phyloP scores from a whole-genome alignment of 192 early-diverging fungal genomes.

The Ramicandelaber brevisporus region DNA sequence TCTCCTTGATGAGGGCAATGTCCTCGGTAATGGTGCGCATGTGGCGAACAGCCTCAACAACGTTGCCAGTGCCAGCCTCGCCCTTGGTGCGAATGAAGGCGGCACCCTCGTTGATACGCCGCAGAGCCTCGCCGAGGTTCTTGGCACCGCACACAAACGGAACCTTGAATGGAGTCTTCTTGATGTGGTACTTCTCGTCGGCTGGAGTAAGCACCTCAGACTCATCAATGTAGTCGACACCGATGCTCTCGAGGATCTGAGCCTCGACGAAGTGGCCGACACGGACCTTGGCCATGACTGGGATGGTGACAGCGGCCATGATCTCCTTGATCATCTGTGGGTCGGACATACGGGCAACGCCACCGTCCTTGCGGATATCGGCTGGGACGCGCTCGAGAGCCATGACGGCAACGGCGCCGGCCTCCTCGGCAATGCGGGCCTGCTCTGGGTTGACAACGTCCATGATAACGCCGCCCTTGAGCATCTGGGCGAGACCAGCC shows the following conservation, averaged over 20 bases:
- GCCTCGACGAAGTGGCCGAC: slow-evolving; percentile 99
- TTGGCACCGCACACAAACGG: slow-evolving; percentile 92
- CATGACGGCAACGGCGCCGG: slow-evolving; percentile 94
- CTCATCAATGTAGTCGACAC: slow-evolving; percentile 95
- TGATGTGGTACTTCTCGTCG: slow-evolving; percentile 87
- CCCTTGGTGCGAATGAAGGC: slow-evolving; percentile 98
- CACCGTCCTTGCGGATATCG: slow-evolving; percentile 90
- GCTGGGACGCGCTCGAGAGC: slow-evolving; percentile 94
- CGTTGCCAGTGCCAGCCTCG: slow-evolving; percentile 94
- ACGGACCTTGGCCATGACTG: slow-evolving; percentile 96
- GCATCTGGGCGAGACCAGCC: slow-evolving; percentile 89
- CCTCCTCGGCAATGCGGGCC: slow-evolving; percentile 89
- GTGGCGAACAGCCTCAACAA: slow-evolving; percentile 93
- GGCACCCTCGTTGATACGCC: slow-evolving; percentile 90
- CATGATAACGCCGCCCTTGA: slow-evolving; percentile 99
- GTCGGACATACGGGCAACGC: slow-evolving; percentile 96
- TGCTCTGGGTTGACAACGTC: slow-evolving; percentile 95
- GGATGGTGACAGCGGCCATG: slow-evolving; percentile 81
- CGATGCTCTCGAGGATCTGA: slow-evolving; percentile 75
- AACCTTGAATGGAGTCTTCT: slow-evolving; percentile 78
- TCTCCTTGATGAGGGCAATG: no score
- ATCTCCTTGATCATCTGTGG: slow-evolving; percentile 95
- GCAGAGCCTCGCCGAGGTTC: slow-evolving; percentile 92
- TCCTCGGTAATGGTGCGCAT: slow-evolving; percentile 67
- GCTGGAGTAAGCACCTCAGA: slow-evolving; percentile 88